Conservation (phyloP, 2,329 filamentous ascomycete species). For the Davidsoniella virescens region DNA sequence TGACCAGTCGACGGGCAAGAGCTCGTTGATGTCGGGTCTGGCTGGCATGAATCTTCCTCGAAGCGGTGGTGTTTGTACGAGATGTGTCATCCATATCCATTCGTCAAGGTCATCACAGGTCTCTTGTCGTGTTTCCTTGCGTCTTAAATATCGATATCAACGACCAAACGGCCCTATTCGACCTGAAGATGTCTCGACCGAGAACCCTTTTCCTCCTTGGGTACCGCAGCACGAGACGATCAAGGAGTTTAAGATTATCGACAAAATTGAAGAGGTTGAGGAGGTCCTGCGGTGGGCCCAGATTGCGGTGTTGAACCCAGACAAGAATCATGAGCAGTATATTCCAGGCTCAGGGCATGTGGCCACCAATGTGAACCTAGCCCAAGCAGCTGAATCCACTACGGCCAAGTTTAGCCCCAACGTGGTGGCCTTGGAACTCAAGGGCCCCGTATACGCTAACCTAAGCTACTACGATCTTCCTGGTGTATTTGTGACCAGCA, state of each 20-base stretch:
- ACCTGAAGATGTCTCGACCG: constrained; percentile 30
- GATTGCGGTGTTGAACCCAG: constrained; percentile 57
- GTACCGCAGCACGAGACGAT: constrained; percentile 27
- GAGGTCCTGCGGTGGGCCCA: constrained; percentile 58
- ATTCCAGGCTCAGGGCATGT: constrained; percentile 32
- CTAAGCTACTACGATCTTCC: constrained; percentile 76
- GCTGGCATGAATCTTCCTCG: constrained; percentile 56
- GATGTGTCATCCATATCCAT: constrained; percentile 68
- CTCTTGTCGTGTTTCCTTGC: constrained; percentile 51
- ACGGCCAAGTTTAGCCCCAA: constrained; percentile 68
- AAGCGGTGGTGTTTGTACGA: constrained; percentile 57
- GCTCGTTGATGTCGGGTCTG: constrained; percentile 47
- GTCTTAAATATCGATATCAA: constrained; percentile 45
- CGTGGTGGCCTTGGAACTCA: constrained; percentile 59
- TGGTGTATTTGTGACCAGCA: constrained; percentile 59
- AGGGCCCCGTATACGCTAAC: constrained; percentile 52
- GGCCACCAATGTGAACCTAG: constrained; percentile 20
- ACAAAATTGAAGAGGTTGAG: constrained; percentile 46
- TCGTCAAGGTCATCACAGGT: constrained; percentile 43
- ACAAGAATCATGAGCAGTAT: constrained; percentile 33
- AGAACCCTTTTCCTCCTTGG: constrained; percentile 52
- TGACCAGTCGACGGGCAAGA: constrained; percentile 75
- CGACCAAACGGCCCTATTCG: constrained; percentile 26
- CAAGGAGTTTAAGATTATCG: constrained; percentile 47
- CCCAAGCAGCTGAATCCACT: constrained; percentile 25